Base-by-base conservation (phyloP, 1,139 yeast species). In the Kodamaea sp. region DNA sequence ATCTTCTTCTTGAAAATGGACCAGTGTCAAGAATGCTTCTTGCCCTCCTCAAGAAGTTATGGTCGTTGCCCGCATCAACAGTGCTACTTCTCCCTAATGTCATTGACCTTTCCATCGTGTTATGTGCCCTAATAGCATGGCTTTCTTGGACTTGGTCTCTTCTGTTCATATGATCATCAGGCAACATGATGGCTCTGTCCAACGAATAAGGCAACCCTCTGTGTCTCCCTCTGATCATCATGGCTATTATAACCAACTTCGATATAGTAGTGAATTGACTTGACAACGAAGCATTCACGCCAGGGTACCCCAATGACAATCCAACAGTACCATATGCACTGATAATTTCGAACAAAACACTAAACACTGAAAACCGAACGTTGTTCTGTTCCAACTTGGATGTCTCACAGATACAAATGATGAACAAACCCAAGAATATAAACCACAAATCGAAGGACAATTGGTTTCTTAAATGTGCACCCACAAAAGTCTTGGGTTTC, bases 311-410 rank as follows among this genome's bases (percentile, higher is more conserved):
- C 39, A 89, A 62, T 3, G 95, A 84, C 44, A 90, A 61, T 0
- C 98, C 98, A 29, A 90, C 97, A 0, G 96, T 90, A 57, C 97
- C 97, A 59, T 92, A 94, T 0, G 98, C 98, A 50, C 95, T 84
- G 4, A 88, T 85, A 41, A 89, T 80, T 56, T 92, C 99, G 61
- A 92, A 92, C 51, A 92, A 61, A 3, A 87, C 68, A 7, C 78
- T 68, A 59, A 90, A 92, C 12, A 87, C 76, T 7, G 78, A 69
- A 52, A 90, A 88, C 4, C 75, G 62, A 10, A 69, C 59, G 31
- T 67, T 63, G 22, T 63, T 58, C 3, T 63, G 50, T 34, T 71
- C 69, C 24, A 92, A 66, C 42, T 75, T 76, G 4, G 68, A 60
- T 22, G 92, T 87, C 53, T 94, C 98, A 29, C 88, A 85, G 35